phyloP scores from a whole-genome alignment of 2,329 filamentous ascomycete species.

The Fusarium metavorans region DNA sequence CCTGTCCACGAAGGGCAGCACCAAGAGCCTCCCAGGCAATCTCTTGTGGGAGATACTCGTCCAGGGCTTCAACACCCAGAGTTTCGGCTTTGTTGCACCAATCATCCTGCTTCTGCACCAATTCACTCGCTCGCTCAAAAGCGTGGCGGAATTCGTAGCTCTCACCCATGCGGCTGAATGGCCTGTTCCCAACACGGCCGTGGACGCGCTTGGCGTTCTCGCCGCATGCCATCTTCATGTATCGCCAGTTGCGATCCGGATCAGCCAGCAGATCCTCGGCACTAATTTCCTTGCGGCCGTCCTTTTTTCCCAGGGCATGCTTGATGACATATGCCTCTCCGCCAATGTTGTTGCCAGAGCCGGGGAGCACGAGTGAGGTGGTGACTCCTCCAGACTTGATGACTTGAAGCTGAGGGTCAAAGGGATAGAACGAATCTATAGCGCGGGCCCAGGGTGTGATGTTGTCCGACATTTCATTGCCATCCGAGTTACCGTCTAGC shows the following conservation, averaged over 20 bases:
- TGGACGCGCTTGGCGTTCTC: slow-evolving; percentile 76
- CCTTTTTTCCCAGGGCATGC: slow-evolving; percentile 69
- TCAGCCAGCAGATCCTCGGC: slow-evolving; percentile 74
- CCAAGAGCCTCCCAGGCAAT: slow-evolving; percentile 72
- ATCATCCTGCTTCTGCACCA: slow-evolving; percentile 73
- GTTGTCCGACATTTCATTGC: slow-evolving; percentile 72
- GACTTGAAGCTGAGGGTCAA: slow-evolving; percentile 73
- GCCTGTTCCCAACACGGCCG: slow-evolving; percentile 64
- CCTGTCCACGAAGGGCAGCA: slow-evolving; percentile 74
- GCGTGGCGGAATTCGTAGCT: slow-evolving; percentile 77
- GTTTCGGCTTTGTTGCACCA: slow-evolving; percentile 72
- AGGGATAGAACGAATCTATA: slow-evolving; percentile 72
- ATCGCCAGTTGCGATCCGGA: slow-evolving; percentile 73
- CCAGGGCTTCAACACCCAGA: slow-evolving; percentile 62
- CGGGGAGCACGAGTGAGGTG: slow-evolving; percentile 74
- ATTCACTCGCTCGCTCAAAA: slow-evolving; percentile 70
- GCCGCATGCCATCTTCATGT: slow-evolving; percentile 83
- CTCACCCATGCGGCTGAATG: slow-evolving; percentile 73
- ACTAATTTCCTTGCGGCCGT: slow-evolving; percentile 73
- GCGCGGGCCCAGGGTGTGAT: slow-evolving; percentile 77
- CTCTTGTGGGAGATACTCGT: slow-evolving; percentile 70
- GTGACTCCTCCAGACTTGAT: slow-evolving; percentile 82
- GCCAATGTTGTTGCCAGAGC: slow-evolving; percentile 79
- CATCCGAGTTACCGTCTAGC: slow-evolving; percentile 67
- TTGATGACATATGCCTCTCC: slow-evolving; percentile 79